Base-by-base conservation (phyloP, 2,329 filamentous ascomycete species). In the Graphilbum ipis-grandicollis region DNA sequence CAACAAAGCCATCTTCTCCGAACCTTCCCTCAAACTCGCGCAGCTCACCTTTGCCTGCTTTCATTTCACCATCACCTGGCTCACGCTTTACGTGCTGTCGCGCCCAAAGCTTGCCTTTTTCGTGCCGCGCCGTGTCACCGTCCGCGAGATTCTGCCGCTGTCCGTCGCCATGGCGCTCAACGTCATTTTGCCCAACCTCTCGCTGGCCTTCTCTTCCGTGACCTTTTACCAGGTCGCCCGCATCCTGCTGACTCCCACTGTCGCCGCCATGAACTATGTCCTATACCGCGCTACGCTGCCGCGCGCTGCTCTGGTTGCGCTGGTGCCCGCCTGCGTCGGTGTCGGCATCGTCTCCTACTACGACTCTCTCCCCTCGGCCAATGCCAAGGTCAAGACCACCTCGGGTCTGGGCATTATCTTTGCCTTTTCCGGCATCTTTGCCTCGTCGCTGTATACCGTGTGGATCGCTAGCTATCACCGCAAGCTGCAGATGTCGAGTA, bases 161-260 rank as follows among this genome's bases (percentile, higher is more conserved):
- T 70, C 72, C 3, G 48, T 75, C 22, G 67, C 72, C 47, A 79
- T 81, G 75, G 66, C 70, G 36, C 59, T 75, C 41, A 79, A 79
- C 52, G 73, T 80, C 49, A 72, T 80, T 43, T 59, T 80, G 9
- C 74, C 73, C 9, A 80, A 80, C 48, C 56, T 79, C 7, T 78
- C 72, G 2, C 59, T 81, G 31, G 74, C 75, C 22, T 77, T 71
- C 51, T 79, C 74, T 18, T 68, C 68, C 35, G 69, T 80, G 31
- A 75, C 73, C 31, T 79, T 80, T 51, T 80, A 79, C 52, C 75
- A 81, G 52, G 67, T 79, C 34, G 73, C 71, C 5, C 68, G 75
- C 19, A 75, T 79, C 40, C 59, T 79, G 12, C 62, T 79, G 21
- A 79, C 75, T 1, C 76, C 76, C 3, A 65, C 62, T 31, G 73